Base-by-base conservation (phyloP, 1,284 basidiomycete genomes). In the Trichosporon coremiiforme region DNA sequence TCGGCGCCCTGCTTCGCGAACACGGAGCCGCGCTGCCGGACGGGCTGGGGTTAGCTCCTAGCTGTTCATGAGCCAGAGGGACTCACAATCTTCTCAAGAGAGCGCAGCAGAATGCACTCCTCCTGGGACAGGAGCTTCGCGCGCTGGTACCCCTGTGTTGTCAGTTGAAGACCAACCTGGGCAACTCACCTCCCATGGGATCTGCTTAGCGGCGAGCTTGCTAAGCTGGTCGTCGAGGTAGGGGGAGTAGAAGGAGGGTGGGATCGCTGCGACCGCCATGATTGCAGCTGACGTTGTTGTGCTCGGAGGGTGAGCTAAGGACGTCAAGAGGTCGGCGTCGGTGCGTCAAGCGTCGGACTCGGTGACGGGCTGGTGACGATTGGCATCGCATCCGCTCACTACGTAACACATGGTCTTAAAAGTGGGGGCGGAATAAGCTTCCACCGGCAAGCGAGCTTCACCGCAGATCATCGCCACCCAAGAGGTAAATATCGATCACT, bases 101-200 rank as follows among this genome's bases (percentile, higher is more conserved):
- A 91, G 87, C 95, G 95, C 79, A 99, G 90, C 77, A 94, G 88
- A n/a, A 88, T 85, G 57, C 98, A 88, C 83, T 98, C 95, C 70
- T 97, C 94, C 12, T 88, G 86, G n/a, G 92, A 93, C 77, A 98
- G 89, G 60, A 96, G 89, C 71, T 91, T 94, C 64, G 94, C 95
- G 72, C 96, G 91, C 85, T 97, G 95, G 85, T 98, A 98, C 73
- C 93, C 95, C 91, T 93, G 78, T 36, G 66, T 22, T 47, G 68
- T 55, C 47, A 73, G 66, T 15, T 13, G 41, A 8, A 7, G 20
- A 1, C 38, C 25, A n/a, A n/a, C 3, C 0, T 8, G 6, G n/a
- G n/a, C 15, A 9, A 75, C 85, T 72, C 70, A 95, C 94, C 89
- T 98, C 95, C 95, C 95, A 99, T 74, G 95, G 94, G 57, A 98